Evolutionary conservation across 2,329 filamentous ascomycete genomes (phyloP).

Genomic region (Dothistroma pini): DNA sequence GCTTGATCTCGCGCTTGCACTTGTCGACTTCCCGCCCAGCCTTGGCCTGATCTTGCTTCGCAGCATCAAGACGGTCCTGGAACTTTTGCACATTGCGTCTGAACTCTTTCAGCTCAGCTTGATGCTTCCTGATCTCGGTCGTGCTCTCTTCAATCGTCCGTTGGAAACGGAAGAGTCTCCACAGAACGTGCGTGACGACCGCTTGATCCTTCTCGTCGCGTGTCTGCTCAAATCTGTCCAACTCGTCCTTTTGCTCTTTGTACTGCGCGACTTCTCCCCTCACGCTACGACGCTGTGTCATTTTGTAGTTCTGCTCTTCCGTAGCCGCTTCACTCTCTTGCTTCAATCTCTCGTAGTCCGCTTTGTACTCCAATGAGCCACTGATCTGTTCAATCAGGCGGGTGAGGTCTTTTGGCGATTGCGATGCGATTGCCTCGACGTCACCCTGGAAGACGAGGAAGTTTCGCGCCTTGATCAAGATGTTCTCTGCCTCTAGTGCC

Average conservation of each 20-base stretch:
- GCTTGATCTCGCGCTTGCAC: conserved; percentile 79
- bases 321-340: conserved; percentile 78
- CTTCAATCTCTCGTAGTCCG: conserved; percentile 89
- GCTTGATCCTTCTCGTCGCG: conserved; percentile 86
- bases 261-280: conserved; percentile 98
- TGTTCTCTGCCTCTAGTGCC: conserved; percentile 87
- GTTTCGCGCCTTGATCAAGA: conserved; percentile 95
- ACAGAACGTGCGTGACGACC: conserved; percentile 87
- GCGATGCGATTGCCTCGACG: conserved; percentile 92
- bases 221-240: conserved; percentile 88
- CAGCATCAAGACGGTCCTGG: conserved; percentile 73
- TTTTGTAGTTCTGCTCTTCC: conserved; percentile 83
- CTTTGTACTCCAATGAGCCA: conserved; percentile 89
- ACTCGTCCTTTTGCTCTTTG: conserved; percentile 92
- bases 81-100: conserved; percentile 83
- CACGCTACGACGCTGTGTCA: conserved; percentile 85
- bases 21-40: conserved; percentile 73
- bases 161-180: conserved; percentile 96
- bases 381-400: conserved; percentile 96
- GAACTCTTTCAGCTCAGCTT: conserved; percentile 91
- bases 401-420: conserved; percentile 90
- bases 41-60: conserved; percentile 76
- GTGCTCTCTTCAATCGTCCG: conserved; percentile 89
- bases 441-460: conserved; percentile 99
- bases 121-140: conserved; percentile 84